Base-by-base conservation (phyloP, 495 filamentous ascomycete genomes). In the Penicillium antarcticum region DNA sequence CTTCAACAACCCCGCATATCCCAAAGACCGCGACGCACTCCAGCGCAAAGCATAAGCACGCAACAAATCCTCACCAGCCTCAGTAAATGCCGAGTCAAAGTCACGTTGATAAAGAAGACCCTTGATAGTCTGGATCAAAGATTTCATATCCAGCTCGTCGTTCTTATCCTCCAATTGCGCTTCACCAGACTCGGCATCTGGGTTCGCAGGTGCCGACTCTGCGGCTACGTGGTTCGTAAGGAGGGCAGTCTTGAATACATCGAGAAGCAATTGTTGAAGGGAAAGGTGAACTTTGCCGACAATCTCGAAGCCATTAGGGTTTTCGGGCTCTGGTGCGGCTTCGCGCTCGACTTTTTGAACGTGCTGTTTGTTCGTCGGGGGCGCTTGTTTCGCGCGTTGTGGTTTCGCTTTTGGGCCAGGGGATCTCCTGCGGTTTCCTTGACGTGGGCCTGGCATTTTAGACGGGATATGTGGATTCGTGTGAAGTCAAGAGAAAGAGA, bases 11-110 rank as follows among this genome's bases (percentile, higher is more conserved):
- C 81, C 73, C 29, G 79, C 66, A 70, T 97, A 98, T 52, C 86
- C 89, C 21, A 96, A 71, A 3, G 89, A 88, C 35, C 94, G 69
- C 31, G 83, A 80, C 10, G 92, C 85, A 63, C 89, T 95, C 89
- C 89, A 98, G 46, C 94, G 75, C 51, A 88, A 77, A 4, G 89
- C 87, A 72, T 98, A 98, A 5, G 87, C 90, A 35, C 84, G 76
- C 16, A 95, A 74, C 34, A 83, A 73, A 38, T 84, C 82, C 33
- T 82, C 72, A 26, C 66, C 64, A 1, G 84, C 87, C 17, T 74
- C 72, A 3, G 71, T 62, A 66, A 98, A 98, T 0, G 92, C 92
- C 5, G 71, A 70, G 24, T 77, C 72, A 66, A 96, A 97, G 61
- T 97, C 87, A 17, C 94, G 79, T 55, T 89, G 83, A 63, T 86